Base-by-base conservation (phyloP, 2,329 filamentous ascomycete genomes). In the Xylaria hypoxylon region DNA sequence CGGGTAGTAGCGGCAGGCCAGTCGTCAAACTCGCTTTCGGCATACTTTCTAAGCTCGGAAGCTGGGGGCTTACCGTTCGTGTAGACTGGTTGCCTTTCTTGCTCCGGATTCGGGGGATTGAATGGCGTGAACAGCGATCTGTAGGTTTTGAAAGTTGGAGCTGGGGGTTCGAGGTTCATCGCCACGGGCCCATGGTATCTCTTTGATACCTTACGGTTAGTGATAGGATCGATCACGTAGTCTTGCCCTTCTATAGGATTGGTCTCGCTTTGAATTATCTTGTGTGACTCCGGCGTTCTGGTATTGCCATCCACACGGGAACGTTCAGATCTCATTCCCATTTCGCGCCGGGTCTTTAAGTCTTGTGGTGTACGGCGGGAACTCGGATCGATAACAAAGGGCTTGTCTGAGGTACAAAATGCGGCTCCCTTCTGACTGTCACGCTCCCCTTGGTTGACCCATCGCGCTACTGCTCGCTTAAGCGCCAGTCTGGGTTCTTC, bases 211-310 rank as follows among this genome's bases (percentile, higher is more conserved):
- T 82, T 86, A 38, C 85, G 82, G 68, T 89, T 89, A 17, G 86
- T 87, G 65, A 89, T 87, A 2, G 87, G 86, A 63, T 89, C 86
- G 48, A 89, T 87, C 22, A 80, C 75, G 53, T 81, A 83, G 8
- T 80, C 80, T 1, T 71, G 51, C 3, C 71, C 69, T 26, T 28
- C 55, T 24, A 67, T 59, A 17, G 61, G 59, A 33, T 35, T 63
- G 47, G 26, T 33, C 55, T 50, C 19, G 62, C 38, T 63, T 10
- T 26, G 45, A 10, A 26, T 28, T 28, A 68, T 28, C 22, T 58
- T 33, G 19, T 31, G 45, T 15, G 60, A 19, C 11, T 53, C 28
- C 40, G 62, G 4, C 8, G 15, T 38, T 59, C 45, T 42, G 56
- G 22, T n/a, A 33, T 33, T n/a, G 24, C 17, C 5, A 8, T 59